Evolutionary conservation across 495 filamentous ascomycete species (phyloP), one percentile per base, ranked within the genome.

Genomic region (Penicillium salamii): DNA sequence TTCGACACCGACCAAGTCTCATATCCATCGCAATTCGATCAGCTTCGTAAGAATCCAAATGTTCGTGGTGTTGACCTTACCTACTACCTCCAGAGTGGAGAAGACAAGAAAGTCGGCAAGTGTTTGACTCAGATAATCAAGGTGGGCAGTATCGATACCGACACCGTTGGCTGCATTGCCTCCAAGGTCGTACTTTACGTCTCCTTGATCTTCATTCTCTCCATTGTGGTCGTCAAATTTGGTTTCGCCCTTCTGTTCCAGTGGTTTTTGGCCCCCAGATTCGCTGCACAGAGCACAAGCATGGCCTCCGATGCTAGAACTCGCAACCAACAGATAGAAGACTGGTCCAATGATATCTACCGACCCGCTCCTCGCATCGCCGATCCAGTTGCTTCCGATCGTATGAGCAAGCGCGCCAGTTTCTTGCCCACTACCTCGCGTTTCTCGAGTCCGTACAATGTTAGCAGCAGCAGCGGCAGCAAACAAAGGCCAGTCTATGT

Each of bases 291-390:
- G 21, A 91, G 84, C 59, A 89, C 91, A 3, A 87, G 84, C 9
- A 71, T 83, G 61, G 70, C 69, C 13, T 78, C 86, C 2, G 84
- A 91, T 65, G 76, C 79, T 37, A 89, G 88, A 62, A 85, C 88
- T 63, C 82, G 95, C 36, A 85, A 92, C 46, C 85, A 89, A 50
- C 89, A 97, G 64, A 99, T 99, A 48, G 95, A 99, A 68, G 92
- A 97, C 54, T 99, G 95, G 95, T 86, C 84, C 11, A 91, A 99
- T 51, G 95, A 99, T 56, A 97, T 97, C 58, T 97, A 97, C 59
- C 85, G 90, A 21, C 86, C 91, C 9, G 89, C 89, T 2, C 88
- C 89, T 48, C 85, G 89, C 39, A 72, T 96, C 52, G 72, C 79
- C 1, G 91, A 96, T 51, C 70, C 82, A 42, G 76, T 75, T 5